Evolutionary conservation across 202 grass and related monocot species (phyloP).

Genomic region (Carex sylvatica): DNA sequence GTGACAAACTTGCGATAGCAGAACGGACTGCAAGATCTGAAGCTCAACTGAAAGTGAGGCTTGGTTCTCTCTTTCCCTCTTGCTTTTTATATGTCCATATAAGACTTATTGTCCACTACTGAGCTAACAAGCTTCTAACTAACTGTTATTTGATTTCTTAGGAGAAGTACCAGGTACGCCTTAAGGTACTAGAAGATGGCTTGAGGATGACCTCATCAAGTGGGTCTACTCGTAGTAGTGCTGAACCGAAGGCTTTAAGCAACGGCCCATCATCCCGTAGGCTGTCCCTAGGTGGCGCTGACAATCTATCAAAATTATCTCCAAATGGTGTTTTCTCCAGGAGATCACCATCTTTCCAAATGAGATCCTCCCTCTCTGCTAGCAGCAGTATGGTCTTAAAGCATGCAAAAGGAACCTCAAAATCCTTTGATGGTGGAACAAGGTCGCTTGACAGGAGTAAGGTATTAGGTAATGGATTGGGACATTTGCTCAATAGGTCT

Average conservation of each 20-base stretch:
- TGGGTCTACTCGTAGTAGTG: constrained; percentile 51
- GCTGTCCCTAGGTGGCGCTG: constrained; percentile 74
- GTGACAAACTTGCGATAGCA: constrained; percentile 88
- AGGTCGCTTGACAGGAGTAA: constrained; percentile 70
- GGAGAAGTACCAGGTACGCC: constrained; percentile 88
- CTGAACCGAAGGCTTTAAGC: constrained; percentile 58
- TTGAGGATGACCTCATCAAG: constrained; percentile 60
- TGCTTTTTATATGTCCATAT: not conserved
- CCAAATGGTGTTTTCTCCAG: constrained; percentile 50
- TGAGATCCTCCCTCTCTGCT: constrained; percentile 66
- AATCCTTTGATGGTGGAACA: constrained; percentile 91
- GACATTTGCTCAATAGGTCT: constrained; percentile 67
- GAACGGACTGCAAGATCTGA: constrained; percentile 92
- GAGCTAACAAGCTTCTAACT: not conserved
- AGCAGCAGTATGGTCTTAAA: constrained; percentile 75
- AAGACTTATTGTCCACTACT: not conserved
- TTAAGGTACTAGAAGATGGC: constrained; percentile 95
- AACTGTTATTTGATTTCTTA: constrained; percentile 31
- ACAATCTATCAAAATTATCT: constrained; percentile 67
- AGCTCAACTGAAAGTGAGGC: constrained; percentile 82
- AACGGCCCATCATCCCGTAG: constrained; percentile 62
- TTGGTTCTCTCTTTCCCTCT: not conserved
- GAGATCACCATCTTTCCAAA: constrained; percentile 91
- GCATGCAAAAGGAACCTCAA: constrained; percentile 90
- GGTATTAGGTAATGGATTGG: constrained; percentile 43